Evolutionary conservation across 2,329 filamentous ascomycete species (phyloP).

Genomic region (Ceratocystis ficicola): DNA sequence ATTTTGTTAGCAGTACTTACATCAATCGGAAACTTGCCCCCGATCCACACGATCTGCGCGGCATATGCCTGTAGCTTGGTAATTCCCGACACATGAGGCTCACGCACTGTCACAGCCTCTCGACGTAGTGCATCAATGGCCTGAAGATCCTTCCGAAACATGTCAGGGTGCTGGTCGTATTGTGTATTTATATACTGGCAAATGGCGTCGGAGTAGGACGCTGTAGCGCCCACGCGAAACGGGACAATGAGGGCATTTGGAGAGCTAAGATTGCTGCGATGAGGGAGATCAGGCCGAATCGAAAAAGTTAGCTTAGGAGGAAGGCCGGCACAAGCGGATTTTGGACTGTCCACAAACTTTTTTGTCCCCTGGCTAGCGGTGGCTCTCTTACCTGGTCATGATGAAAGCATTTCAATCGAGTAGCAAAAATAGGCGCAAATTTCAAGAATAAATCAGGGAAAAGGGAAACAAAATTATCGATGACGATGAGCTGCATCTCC

Average conservation of each 20-base stretch:
- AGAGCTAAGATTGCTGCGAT: constrained; percentile 1
- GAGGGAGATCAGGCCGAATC: background rate
- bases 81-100: constrained; percentile 76
- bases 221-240: constrained; percentile 71
- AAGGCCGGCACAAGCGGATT: background rate
- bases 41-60: constrained; percentile 83
- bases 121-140: constrained; percentile 70
- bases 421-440: background rate
- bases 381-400: background rate
- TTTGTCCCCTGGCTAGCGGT: background rate
- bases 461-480: background rate
- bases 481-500: constrained; percentile 5
- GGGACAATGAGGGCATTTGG: constrained; percentile 63
- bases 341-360: background rate
- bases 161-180: constrained; percentile 97
- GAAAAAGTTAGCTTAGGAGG: background rate
- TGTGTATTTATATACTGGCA: constrained; percentile 93
- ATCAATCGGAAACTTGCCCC: constrained; percentile 92
- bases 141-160: constrained; percentile 79
- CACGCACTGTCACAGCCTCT: constrained; percentile 78
- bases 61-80: constrained; percentile 84
- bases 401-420: background rate
- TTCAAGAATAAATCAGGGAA: background rate
- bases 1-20: constrained; percentile 36
- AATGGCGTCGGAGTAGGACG: constrained; percentile 71